Evolutionary conservation across 1,284 basidiomycete species (phyloP), one percentile per base, ranked within the genome.

Genomic region (Trametes hirsuta): DNA sequence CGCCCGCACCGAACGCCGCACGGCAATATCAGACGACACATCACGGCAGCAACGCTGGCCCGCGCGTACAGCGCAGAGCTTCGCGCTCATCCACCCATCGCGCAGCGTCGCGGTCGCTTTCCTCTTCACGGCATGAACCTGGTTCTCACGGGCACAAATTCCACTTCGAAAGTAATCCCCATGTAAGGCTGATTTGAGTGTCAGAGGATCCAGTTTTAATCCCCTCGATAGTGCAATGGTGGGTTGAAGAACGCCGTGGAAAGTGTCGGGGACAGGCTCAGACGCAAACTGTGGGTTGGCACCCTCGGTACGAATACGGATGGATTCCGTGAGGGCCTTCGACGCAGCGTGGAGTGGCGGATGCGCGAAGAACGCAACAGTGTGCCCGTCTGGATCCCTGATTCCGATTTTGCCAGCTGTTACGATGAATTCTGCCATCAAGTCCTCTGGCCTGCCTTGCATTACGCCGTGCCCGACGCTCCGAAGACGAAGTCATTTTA

Each of bases 371-470:
- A 90, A 66, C 78, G 81, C 40, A 76, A 82, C 0, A 85, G 84
- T 66, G 68, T 87, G 5, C 88, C 91, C 0, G 90, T 95, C 22
- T 94, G 93, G 93, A 87, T 95, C 52, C 85, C 86, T 0, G 88
- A 91, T 66, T 77, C 80, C 1, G 89, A 90, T 69, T 93, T 94
- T 63, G 81, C 86, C 64, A 84, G 84, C 58, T 88, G 85, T 70
- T 95, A 95, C 68, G 91, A 94, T 71, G 88, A 91, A 67, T 95
- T 94, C 73, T 95, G 93, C 73, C 93, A 95, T 69, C 91, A 93
- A 72, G 90, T 94, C 30, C 81, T 95, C 34, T 95, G 93, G 93
- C 93, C 93, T 0, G 91, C 87, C 59, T 80, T 95, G 42, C 93
- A 95, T 73, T 95, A 94, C 69, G 90, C 90, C 8, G 84, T 94